Conservation (phyloP, 140 eudicot genomes). For the Cichorium intybus region DNA sequence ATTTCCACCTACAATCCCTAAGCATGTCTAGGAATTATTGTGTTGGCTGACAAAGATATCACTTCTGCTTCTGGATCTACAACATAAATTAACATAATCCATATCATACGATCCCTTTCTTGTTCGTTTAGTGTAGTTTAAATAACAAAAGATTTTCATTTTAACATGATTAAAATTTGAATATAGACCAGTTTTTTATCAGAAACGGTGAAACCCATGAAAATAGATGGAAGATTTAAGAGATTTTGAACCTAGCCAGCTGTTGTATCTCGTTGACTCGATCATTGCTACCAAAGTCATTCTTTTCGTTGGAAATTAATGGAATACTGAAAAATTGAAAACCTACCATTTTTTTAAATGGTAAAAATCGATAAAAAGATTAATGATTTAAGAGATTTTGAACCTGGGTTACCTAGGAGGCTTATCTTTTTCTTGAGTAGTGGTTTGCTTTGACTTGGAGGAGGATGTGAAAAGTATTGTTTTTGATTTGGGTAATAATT, state of each 20-base stretch:
- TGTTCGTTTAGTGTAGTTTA: not conserved
- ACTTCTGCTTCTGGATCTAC: constrained; percentile 98
- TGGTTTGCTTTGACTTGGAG: constrained; percentile 49
- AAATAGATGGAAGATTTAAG: not conserved
- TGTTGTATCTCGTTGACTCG: constrained; percentile 3
- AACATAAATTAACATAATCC: not conserved
- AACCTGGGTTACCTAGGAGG: constrained; percentile 98
- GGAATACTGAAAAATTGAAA: not conserved
- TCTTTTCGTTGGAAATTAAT: not conserved
- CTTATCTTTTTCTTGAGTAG: constrained; percentile 74
- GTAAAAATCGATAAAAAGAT: not conserved
- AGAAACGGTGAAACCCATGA: not conserved
- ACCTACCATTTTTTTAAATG: not conserved
- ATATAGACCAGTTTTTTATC: not conserved
- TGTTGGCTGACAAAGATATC: constrained; percentile 84
- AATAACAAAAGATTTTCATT: not conserved
- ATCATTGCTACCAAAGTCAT: not conserved
- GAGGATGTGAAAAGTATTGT: constrained; percentile 35
- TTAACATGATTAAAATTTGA: not conserved
- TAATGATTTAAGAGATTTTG: not conserved
- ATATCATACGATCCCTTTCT: not conserved
- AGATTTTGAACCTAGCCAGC: not conserved
- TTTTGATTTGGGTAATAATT: constrained; percentile 29
- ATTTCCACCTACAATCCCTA: too few species aligned
- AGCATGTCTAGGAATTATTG: too few species aligned